Evolutionary conservation across 805 yeast species (phyloP), one percentile per base, ranked within the genome.

Genomic region (Hemisphaericaspora nanyangensis): DNA sequence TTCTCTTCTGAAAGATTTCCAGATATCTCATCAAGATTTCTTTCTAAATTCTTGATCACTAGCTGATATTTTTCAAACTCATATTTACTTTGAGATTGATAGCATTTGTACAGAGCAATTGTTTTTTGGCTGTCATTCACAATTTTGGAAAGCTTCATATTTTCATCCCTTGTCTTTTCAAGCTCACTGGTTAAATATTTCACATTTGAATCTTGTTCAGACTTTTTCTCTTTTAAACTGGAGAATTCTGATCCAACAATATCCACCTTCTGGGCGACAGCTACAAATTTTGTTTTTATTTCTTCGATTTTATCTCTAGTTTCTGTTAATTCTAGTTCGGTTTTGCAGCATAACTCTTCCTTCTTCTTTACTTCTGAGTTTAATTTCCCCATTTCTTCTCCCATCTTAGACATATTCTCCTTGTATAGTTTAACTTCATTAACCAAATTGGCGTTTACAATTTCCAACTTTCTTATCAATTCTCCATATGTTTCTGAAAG

Each of bases 1-100:
- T 39, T 39, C 19, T 39, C 43, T 22, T 35, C 38, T 5, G 43
- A 39, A 16, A 39, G 19, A 28, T 35, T 39, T 5, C 43, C 39
- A 29, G 43, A 39, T 35, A 39, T 31, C 15, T 35, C 36, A 31
- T 39, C 43, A 26, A 39, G 17, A 1, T 26, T 20, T 11, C 29
- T 8, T 25, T 35, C 37, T 20, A 35, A 35, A 19, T 26, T 39
- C 13, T 25, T 31, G 6, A 35, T 39, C 11, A 30, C 24, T 16
- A 35, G 12, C 7, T 31, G 28, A 22, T 39, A 39, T 17, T 29
- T 35, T 29, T 38, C 37, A 32, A 32, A 10, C 17, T 31, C 28
- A 12, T 26, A 20, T 13, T 35, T 39, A n/a, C 19, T 30, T n/a
- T 18, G 17, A 7, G 33, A 18, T 30, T 8, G 11, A 12, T 8